These are phyloP conservation scores for Achlya hypogyna DNA, from an alignment of 352 stramenopile species.

Conservation along the genomic window DNA sequence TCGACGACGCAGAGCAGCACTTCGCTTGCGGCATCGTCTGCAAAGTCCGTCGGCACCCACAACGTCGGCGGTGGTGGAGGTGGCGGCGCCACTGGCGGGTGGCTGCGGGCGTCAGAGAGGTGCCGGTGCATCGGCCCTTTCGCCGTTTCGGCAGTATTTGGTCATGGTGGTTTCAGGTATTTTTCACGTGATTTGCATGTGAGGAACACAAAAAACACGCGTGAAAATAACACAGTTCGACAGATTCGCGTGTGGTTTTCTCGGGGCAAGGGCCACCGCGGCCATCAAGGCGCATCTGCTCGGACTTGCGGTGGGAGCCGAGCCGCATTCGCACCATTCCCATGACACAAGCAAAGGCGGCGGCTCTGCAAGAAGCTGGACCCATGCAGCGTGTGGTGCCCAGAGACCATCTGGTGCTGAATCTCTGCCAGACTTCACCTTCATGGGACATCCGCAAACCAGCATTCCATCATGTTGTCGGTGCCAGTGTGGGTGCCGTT, in stretches of 20 bases:
- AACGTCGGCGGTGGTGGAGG: background rate
- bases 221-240: background rate
- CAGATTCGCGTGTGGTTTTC: too few species aligned
- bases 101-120: too few species aligned
- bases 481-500: background rate
- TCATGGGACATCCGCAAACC: too few species aligned
- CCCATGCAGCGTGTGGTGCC: too few species aligned
- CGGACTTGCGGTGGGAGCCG: too few species aligned
- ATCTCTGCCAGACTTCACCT: background rate
- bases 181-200: background rate
- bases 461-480: background rate
- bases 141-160: background rate
- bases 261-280: too few species aligned
- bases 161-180: background rate
- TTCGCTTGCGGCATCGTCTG: background rate
- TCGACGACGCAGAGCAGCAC: background rate
- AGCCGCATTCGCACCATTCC: too few species aligned
- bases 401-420: background rate
- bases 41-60: background rate
- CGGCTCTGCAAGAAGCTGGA: too few species aligned
- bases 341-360: too few species aligned
- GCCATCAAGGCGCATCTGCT: too few species aligned
- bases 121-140: background rate
- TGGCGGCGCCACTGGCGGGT: background rate
- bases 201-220: background rate